Percentiles rank a stretch among this genome's conserved stretches.
Evolutionary conservation across 352 stramenopile genomes (phyloP).

Genomic region (Elongisporangium anandrum): DNA sequence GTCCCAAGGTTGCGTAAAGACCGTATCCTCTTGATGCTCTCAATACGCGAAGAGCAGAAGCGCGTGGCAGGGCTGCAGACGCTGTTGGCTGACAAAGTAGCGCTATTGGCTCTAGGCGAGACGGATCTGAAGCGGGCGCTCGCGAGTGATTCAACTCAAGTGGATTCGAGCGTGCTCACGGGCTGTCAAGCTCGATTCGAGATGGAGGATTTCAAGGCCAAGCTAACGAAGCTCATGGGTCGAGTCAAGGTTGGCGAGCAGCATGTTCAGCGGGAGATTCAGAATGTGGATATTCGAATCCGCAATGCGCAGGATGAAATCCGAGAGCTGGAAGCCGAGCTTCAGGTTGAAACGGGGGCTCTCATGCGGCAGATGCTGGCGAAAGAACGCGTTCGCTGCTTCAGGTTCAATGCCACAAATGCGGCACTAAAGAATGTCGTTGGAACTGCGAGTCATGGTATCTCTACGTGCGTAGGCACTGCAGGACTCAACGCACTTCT

Average conservation of each 20-base stretch:
- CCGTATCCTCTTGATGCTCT: slow-evolving; percentile 50
- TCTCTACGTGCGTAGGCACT: slow-evolving; percentile 53
- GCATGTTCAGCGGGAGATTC: slow-evolving; percentile 50
- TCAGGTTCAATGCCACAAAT: slow-evolving; percentile 70
- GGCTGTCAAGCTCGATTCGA: slow-evolving; percentile 58
- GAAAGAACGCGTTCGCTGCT: slow-evolving; percentile 66
- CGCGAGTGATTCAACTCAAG: slow-evolving; percentile 52
- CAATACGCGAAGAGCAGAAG: slow-evolving; percentile 54
- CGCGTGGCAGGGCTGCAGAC: slow-evolving; percentile 43
- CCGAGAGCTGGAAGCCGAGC: slow-evolving; percentile 56
- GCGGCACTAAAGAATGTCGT: slow-evolving; percentile 70
- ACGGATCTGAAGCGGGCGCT: slow-evolving; percentile 61
- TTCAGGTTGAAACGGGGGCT: slow-evolving; percentile 57
- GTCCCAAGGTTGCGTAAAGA: slow-evolving; percentile 54
- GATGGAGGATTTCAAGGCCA: slow-evolving; percentile 74
- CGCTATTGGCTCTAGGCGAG: slow-evolving; percentile 50
- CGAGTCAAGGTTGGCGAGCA: slow-evolving; percentile 52
- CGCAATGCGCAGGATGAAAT: slow-evolving; percentile 67
- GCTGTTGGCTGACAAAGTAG: slow-evolving; percentile 53
- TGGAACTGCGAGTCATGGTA: slow-evolving; percentile 59
- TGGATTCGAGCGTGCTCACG: slow-evolving; percentile 65
- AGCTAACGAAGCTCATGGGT: slow-evolving; percentile 65
- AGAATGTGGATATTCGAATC: slow-evolving; percentile 60
- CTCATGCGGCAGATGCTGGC: slow-evolving; percentile 70
- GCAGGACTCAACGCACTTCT: slow-evolving; percentile 40